Percentiles rank a stretch among this genome's conserved stretches.
These are phyloP conservation scores for Aureobasidium sp. DNA, from an alignment of 2,329 filamentous ascomycete species.

Conservation along the genomic window DNA sequence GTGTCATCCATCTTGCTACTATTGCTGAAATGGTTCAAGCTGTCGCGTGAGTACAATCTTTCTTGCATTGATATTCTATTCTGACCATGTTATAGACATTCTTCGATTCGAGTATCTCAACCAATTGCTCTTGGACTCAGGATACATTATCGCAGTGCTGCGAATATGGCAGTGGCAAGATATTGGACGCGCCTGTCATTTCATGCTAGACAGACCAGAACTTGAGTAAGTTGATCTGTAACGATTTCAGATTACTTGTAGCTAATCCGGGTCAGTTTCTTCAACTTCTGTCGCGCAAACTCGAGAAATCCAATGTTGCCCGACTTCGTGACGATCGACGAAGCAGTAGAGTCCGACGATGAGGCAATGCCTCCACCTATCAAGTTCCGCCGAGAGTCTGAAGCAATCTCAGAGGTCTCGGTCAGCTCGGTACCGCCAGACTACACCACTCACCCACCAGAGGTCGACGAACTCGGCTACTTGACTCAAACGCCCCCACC, in stretches of 20 bases:
- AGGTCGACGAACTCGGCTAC: constrained; percentile 82
- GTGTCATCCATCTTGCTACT: constrained; percentile 81
- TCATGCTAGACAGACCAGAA: constrained; percentile 72
- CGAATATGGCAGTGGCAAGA: constrained; percentile 95
- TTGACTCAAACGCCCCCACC: constrained; percentile 62
- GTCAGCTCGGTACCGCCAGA: constrained; percentile 29
- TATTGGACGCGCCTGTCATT: constrained; percentile 80
- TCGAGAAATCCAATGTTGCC: constrained; percentile 40
- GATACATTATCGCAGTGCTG: constrained; percentile 84
- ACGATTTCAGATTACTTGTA: constrained; percentile 13
- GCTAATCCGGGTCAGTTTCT: constrained; percentile 54
- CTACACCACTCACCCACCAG: constrained; percentile 33
- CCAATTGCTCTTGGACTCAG: constrained; percentile 86
- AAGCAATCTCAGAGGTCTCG: constrained; percentile 20
- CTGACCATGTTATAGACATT: constrained; percentile 51
- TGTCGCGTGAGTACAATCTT: constrained; percentile 62
- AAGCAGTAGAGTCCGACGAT: constrained; percentile 47
- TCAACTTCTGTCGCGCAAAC: constrained; percentile 73
- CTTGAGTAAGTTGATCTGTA: constrained; percentile 51
- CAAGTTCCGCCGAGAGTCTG: constrained; percentile 38
- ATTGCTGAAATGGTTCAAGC: constrained; percentile 92
- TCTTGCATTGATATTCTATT: background rate
- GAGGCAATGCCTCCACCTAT: constrained; percentile 76
- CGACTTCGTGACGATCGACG: constrained; percentile 2
- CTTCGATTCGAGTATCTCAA: constrained; percentile 95